A percentile compares a stretch with the other conserved stretches of the same genome.
Evolutionary conservation across 768 basidiomycete species (phyloP).

Genomic region (Hygrophorus russula): DNA sequence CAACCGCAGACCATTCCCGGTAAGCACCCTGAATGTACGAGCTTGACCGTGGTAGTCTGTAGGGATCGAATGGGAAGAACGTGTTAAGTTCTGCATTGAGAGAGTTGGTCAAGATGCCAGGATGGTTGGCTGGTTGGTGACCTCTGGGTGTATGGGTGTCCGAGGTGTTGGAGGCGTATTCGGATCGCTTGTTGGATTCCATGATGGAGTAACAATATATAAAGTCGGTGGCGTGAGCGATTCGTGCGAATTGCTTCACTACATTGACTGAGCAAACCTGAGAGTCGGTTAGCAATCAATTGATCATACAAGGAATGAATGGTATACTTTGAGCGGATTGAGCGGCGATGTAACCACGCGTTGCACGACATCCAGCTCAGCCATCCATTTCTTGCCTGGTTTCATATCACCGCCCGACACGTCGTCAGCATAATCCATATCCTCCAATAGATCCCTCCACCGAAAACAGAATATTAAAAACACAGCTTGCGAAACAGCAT

Average conservation of each 20-base stretch:
- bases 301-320: neutral
- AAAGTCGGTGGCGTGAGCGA: constrained; percentile 85
- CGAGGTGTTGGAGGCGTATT: constrained; percentile 23
- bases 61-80: constrained; percentile 99
- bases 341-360: constrained; percentile 70
- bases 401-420: constrained; percentile 19
- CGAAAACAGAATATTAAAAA: constrained; percentile 98
- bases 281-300: constrained; percentile 1
- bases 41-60: constrained; percentile 72
- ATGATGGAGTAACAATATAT: constrained; percentile 91
- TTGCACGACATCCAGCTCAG: constrained; percentile 66
- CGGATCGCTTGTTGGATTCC: constrained; percentile 72
- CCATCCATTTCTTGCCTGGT: constrained; percentile 68
- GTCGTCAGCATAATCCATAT: constrained; percentile 44
- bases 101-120: constrained; percentile 21
- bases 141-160: constrained; percentile 7
- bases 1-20: constrained; percentile 81
- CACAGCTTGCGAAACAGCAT: constrained; percentile 83
- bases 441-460: constrained; percentile 77
- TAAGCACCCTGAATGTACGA: constrained; percentile 76
- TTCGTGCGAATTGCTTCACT: constrained; percentile 85
- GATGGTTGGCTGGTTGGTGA: constrained; percentile 10
- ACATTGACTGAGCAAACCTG: constrained; percentile 88
- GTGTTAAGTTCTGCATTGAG: constrained; percentile 68
- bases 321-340: constrained; percentile 77